phyloP scores from a whole-genome alignment of 2,329 filamentous ascomycete species.

The Ophiostoma sp. region DNA sequence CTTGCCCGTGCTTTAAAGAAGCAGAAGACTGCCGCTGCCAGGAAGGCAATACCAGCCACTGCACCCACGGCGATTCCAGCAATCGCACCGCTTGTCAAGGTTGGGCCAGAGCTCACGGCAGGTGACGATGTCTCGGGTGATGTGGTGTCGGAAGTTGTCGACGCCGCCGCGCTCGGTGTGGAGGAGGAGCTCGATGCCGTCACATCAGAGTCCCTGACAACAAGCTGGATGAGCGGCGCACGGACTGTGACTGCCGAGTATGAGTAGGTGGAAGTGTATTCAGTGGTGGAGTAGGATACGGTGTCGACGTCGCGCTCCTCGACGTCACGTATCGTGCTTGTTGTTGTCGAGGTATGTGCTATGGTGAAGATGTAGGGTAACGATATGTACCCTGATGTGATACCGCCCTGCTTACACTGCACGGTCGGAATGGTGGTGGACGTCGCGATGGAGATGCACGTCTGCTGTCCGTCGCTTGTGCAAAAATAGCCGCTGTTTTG shows the following conservation, averaged over 20 bases:
- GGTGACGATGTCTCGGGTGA: background rate
- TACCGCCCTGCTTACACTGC: background rate
- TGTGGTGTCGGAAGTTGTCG: background rate
- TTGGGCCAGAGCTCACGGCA: background rate
- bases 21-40: no score
- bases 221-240: background rate
- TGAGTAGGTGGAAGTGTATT: background rate
- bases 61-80: no score
- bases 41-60: no score
- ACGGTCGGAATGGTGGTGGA: background rate
- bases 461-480: background rate
- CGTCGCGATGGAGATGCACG: background rate
- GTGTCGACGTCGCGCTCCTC: no score
- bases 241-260: background rate
- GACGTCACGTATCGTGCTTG: no score
- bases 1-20: no score
- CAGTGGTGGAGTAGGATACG: no score
- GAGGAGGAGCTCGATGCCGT: background rate
- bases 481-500: background rate
- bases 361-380: background rate
- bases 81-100: no score
- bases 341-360: no score
- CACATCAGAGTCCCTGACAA: background rate
- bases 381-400: background rate
- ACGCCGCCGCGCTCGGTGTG: background rate